These are phyloP conservation scores for Phaffia rhodozyma DNA, from an alignment of 1,284 basidiomycete species.

Conservation along the genomic window DNA sequence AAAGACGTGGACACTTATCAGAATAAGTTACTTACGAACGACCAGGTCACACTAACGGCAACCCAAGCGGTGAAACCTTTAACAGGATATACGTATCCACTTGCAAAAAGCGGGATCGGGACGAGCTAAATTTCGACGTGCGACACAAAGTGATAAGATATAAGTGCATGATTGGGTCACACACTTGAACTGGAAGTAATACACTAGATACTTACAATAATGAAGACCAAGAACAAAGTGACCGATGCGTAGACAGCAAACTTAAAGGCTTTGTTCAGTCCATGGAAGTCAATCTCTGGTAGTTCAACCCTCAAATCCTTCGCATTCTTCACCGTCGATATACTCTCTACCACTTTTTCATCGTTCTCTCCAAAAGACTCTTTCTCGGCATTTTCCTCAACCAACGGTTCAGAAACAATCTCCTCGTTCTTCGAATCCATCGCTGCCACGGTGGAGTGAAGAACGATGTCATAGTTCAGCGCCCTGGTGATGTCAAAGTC, in stretches of 20 bases:
- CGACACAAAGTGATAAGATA: not conserved
- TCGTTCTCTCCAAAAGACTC: not conserved
- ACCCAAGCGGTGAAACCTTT: conserved; percentile 54
- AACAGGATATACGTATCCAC: conserved; percentile 55
- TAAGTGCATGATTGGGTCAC: not conserved
- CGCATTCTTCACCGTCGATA: not conserved
- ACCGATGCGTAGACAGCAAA: conserved; percentile 64
- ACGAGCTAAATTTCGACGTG: conserved; percentile 52
- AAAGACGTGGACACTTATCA: not conserved
- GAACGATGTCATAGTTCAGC: conserved; percentile 44
- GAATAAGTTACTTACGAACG: conserved; percentile 49
- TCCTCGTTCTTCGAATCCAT: conserved; percentile 8
- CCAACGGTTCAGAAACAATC: not conserved
- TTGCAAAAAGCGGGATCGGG: conserved; percentile 72
- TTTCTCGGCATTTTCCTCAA: conserved; percentile 1
- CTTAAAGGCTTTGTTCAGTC: conserved; percentile 50
- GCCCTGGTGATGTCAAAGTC: conserved; percentile 65
- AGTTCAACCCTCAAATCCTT: not conserved
- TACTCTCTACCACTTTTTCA: not conserved
- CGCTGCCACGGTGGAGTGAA: not conserved
- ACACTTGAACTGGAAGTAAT: not conserved
- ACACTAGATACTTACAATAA: conserved; percentile 40
- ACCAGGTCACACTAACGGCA: conserved; percentile 63
- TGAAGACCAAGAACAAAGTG: conserved; percentile 37
- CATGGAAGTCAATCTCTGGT: conserved; percentile 10